phyloP scores from a whole-genome alignment of 805 yeast species.

The Candida wancherniae region DNA sequence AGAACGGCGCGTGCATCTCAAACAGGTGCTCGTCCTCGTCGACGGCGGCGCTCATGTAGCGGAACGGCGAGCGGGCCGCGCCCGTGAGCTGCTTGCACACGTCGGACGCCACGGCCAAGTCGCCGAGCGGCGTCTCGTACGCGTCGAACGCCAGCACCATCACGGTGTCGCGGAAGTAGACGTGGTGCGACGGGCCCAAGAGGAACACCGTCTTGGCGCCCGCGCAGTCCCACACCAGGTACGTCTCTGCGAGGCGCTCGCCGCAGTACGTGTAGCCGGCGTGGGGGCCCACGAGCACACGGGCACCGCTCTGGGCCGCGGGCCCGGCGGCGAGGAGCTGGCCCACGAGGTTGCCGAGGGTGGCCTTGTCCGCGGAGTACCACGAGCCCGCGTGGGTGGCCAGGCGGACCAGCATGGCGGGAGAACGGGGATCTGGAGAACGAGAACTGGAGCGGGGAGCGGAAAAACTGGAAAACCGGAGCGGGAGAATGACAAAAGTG shows the following conservation, averaged over 20 bases:
- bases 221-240: conserved; percentile 60
- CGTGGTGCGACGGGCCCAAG: conserved; percentile 91
- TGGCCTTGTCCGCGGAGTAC: conserved; percentile 52
- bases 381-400: conserved; percentile 92
- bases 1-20: conserved; percentile 89
- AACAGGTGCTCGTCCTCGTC: conserved; percentile 90
- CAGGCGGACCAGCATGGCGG: conserved; percentile 37
- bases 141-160: conserved; percentile 46
- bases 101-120: conserved; percentile 58
- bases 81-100: conserved; percentile 32
- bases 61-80: conserved; percentile 36
- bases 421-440: background rate
- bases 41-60: conserved; percentile 49
- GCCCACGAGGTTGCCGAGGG: conserved; percentile 49
- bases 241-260: conserved; percentile 68
- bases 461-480: no score
- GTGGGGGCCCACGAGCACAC: conserved; percentile 51
- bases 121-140: conserved; percentile 83
- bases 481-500: no score
- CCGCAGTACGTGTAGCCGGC: conserved; percentile 92
- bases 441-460: no score
- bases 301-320: conserved; percentile 24
- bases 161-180: conserved; percentile 63
- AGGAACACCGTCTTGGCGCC: conserved; percentile 63
- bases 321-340: conserved; percentile 36